Percentiles rank a stretch among this genome's conserved stretches.
Evolutionary conservation across 1,139 yeast genomes (phyloP).

Genomic region (Blastobotrys raffinosifermentans): DNA sequence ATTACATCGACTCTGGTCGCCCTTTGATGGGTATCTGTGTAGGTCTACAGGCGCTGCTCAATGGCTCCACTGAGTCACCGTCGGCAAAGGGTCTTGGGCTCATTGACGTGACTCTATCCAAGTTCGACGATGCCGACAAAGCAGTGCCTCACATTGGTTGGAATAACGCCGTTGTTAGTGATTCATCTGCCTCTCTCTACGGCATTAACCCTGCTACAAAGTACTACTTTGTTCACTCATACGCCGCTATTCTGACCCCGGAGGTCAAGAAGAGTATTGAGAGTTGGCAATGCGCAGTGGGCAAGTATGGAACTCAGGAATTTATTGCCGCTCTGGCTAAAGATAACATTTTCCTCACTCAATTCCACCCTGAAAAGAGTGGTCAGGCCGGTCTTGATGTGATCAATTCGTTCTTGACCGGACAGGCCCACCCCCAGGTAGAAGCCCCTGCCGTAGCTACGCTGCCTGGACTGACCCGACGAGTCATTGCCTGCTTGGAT

Average conservation of each 20-base stretch:
- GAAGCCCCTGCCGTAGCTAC: slow-evolving; percentile 10
- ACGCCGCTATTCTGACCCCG: slow-evolving; percentile 58
- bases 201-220: slow-evolving; percentile 60
- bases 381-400: slow-evolving; percentile 83
- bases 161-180: slow-evolving; percentile 46
- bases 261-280: slow-evolving; percentile 21
- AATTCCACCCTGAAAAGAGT: slow-evolving; percentile 96
- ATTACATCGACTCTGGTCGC: slow-evolving; percentile 65
- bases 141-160: slow-evolving; percentile 97
- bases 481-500: slow-evolving; percentile 92
- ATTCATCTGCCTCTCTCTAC: slow-evolving; percentile 39
- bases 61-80: slow-evolving; percentile 69
- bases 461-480: slow-evolving; percentile 61
- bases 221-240: slow-evolving; percentile 93
- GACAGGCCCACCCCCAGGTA: slow-evolving; percentile 22
- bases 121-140: slow-evolving; percentile 59
- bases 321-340: slow-evolving; percentile 80
- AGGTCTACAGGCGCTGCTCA: slow-evolving; percentile 80
- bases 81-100: slow-evolving; percentile 52
- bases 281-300: slow-evolving; percentile 77
- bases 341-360: slow-evolving; percentile 85
- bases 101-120: slow-evolving; percentile 47
- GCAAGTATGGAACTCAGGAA: slow-evolving; percentile 70
- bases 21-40: slow-evolving; percentile 96
- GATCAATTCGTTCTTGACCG: slow-evolving; percentile 62